phyloP scores from a whole-genome alignment of 2,329 filamentous ascomycete species.

The Fusarium siculi region DNA sequence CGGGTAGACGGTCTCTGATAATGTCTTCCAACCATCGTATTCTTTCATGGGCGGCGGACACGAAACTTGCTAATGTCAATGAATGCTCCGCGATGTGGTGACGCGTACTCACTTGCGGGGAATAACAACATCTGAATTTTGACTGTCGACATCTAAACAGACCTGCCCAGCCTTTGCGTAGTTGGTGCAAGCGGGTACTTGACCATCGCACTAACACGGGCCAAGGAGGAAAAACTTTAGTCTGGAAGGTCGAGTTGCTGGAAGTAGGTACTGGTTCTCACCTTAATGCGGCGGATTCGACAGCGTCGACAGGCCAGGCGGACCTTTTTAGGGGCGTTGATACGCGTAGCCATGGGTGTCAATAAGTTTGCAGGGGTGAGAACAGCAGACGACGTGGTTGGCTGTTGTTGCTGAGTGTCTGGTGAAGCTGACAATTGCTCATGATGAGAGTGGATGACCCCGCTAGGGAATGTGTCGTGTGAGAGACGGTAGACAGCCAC shows the following conservation, averaged over 20 bases:
- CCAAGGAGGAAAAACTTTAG: background rate
- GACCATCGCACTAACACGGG: slow-evolving; percentile 49
- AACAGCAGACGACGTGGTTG: background rate
- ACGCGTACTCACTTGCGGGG: slow-evolving; percentile 46
- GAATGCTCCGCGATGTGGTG: accelerated
- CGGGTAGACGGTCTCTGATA: slow-evolving; percentile 11
- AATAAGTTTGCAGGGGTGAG: background rate
- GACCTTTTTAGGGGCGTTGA: slow-evolving; percentile 48
- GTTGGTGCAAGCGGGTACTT: slow-evolving; percentile 51
- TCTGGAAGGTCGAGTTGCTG: background rate
- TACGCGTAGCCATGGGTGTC: background rate
- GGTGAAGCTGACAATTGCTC: background rate
- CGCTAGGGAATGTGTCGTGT: background rate
- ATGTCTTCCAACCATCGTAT: slow-evolving; percentile 29
- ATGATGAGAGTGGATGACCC: background rate
- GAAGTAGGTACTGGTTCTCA: background rate
- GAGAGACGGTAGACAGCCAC: background rate
- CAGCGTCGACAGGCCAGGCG: slow-evolving; percentile 52
- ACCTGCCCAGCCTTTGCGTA: slow-evolving; percentile 49
- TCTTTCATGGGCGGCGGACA: slow-evolving; percentile 10
- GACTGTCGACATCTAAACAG: slow-evolving; percentile 52
- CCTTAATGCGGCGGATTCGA: slow-evolving; percentile 51
- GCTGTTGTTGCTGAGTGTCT: background rate
- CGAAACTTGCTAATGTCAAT: background rate
- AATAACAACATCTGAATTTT: slow-evolving; percentile 48